Evolutionary conservation across 176 grass and related monocot genomes (phyloP).

Genomic region (Oryza glaberrima): DNA sequence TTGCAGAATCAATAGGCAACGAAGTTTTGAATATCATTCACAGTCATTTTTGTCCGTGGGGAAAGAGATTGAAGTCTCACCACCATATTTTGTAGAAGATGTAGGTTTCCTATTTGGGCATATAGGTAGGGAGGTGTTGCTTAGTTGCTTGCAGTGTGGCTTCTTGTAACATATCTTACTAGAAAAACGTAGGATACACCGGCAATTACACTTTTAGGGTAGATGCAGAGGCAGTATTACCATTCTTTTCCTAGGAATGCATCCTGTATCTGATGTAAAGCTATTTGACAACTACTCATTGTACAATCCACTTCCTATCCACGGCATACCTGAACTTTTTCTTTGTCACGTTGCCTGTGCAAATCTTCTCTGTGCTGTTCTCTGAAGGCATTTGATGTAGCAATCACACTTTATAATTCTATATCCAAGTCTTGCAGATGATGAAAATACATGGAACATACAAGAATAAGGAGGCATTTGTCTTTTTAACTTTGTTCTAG

Average conservation of each 20-base stretch:
- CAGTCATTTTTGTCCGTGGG: not conserved
- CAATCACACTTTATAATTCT: conserved; percentile 9
- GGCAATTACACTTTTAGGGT: conserved; percentile 32
- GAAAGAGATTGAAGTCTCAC: conserved; percentile 20
- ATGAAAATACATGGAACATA: conserved; percentile 17
- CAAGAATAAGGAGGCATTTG: not conserved
- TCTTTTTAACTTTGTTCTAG: no score
- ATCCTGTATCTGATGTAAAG: conserved; percentile 47
- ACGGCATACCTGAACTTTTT: not conserved
- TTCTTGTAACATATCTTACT: conserved; percentile 43
- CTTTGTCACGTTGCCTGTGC: not conserved
- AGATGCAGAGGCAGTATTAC: conserved; percentile 25
- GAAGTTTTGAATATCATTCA: conserved; percentile 23
- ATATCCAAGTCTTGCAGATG: not conserved
- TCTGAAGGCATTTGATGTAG: not conserved
- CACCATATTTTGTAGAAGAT: conserved; percentile 19
- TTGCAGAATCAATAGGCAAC: conserved; percentile 4
- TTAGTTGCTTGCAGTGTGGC: conserved; percentile 22
- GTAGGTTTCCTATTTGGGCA: conserved; percentile 29
- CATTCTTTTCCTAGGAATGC: conserved; percentile 35
- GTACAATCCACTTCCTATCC: not conserved
- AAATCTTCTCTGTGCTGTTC: not conserved
- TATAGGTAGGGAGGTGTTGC: conserved; percentile 32
- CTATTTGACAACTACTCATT: not conserved
- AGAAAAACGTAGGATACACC: conserved; percentile 42